Percentiles rank a stretch among this genome's conserved stretches.
These are phyloP conservation scores for Phytophthora sp. DNA, from an alignment of 352 stramenopile genomes.

Conservation along the genomic window DNA sequence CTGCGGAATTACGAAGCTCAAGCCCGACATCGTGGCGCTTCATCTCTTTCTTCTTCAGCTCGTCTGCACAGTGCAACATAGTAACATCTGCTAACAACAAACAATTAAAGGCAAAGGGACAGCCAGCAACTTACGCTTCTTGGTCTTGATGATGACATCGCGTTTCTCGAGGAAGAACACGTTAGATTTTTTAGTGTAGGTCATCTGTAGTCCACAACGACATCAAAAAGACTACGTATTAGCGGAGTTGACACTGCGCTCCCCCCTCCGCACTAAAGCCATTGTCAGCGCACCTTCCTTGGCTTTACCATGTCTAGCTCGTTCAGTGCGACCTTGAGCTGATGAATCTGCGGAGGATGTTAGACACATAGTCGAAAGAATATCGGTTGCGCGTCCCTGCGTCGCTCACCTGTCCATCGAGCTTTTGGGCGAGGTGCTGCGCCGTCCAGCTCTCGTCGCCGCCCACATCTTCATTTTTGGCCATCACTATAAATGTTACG, in stretches of 20 bases:
- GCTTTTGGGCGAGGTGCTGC: constrained; percentile 45
- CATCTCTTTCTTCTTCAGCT: constrained; percentile 71
- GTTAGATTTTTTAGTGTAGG: constrained; percentile 73
- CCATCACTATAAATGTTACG: constrained; percentile 22
- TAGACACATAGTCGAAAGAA: not conserved
- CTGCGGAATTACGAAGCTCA: constrained; percentile 39
- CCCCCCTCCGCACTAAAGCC: too few relatives aligned
- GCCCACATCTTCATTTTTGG: constrained; percentile 43
- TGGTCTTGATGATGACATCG: constrained; percentile 72
- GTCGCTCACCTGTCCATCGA: constrained; percentile 46
- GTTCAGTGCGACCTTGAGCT: constrained; percentile 75
- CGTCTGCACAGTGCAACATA: constrained; percentile 44
- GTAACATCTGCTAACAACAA: not conserved
- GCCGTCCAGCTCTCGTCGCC: constrained; percentile 49
- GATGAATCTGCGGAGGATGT: constrained; percentile 58
- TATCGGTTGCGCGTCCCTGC: not conserved
- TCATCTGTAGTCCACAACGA: constrained; percentile 42
- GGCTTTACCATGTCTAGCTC: constrained; percentile 75
- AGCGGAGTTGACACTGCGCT: too few relatives aligned
- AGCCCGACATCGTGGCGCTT: constrained; percentile 62
- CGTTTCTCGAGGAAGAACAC: constrained; percentile 78
- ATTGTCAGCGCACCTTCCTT: constrained; percentile 54
- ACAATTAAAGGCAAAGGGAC: not conserved
- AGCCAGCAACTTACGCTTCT: constrained; percentile 51
- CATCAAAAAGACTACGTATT: not conserved